Conservation (phyloP, 306 rosid species). For the Erythrophleum fordii region DNA sequence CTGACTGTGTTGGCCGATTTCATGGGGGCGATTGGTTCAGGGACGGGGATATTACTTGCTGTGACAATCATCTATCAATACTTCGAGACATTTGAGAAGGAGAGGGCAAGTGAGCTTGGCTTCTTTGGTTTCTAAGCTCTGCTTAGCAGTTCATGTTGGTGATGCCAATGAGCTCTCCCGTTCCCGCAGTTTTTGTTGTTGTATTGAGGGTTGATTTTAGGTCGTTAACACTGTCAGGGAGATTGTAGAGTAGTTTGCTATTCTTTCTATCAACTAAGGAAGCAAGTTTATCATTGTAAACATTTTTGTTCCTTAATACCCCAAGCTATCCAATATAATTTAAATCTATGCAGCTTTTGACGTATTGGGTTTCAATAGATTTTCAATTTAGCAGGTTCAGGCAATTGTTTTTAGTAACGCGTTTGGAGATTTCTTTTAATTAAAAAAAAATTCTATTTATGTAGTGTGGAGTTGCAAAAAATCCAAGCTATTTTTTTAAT, state of each 20-base stretch:
- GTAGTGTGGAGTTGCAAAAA: no score
- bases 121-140: conserved; percentile 63
- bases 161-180: conserved; percentile 27
- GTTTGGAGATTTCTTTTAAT: no score
- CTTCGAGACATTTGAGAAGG: conserved; percentile 71
- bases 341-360: conserved; percentile 6
- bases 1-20: conserved; percentile 77
- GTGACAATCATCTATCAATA: conserved; percentile 72
- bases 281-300: conserved; percentile 29
- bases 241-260: conserved; percentile 45
- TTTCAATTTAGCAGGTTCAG: not conserved
- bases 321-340: conserved; percentile 16
- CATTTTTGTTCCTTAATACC: conserved; percentile 2
- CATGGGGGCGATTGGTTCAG: conserved; percentile 78
- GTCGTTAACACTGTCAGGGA: conserved; percentile 48
- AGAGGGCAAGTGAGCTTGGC: conserved; percentile 72
- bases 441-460: no score
- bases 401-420: not conserved
- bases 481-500: no score
- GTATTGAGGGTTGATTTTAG: conserved; percentile 50
- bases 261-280: not conserved
- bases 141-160: conserved; percentile 21
- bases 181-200: conserved; percentile 51
- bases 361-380: not conserved
- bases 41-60: conserved; percentile 72